phyloP scores from a whole-genome alignment of 345 rosid species.

The Isatis tinctoria region DNA sequence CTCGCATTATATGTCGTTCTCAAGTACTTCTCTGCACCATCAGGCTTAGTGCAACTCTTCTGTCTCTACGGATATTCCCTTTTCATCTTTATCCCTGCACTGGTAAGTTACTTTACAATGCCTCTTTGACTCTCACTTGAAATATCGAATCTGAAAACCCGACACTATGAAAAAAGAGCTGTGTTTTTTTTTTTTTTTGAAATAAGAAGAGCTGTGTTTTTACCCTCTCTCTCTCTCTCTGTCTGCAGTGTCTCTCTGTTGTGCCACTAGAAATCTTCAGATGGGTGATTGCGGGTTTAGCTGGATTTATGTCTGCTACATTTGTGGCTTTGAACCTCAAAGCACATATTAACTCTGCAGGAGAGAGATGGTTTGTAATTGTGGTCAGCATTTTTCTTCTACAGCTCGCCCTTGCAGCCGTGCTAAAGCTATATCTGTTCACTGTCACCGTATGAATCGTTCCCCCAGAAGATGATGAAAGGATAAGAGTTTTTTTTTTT shows the following conservation, averaged over 20 bases:
- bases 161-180: not conserved
- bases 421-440: slow-evolving; percentile 72
- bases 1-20: slow-evolving; percentile 68
- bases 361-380: slow-evolving; percentile 87
- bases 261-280: slow-evolving; percentile 87
- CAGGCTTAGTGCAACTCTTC: slow-evolving; percentile 80
- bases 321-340: slow-evolving; percentile 83
- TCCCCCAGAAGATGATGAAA: not conserved
- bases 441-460: slow-evolving; percentile 32
- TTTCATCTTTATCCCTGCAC: slow-evolving; percentile 79
- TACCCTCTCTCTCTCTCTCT: too few species aligned
- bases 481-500: not conserved
- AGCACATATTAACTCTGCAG: slow-evolving; percentile 79
- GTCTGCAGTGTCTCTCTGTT: slow-evolving; percentile 77
- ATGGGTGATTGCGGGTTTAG: slow-evolving; percentile 82
- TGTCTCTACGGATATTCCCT: slow-evolving; percentile 93
- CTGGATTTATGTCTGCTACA: slow-evolving; percentile 91
- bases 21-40: slow-evolving; percentile 96
- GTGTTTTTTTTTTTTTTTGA: too few species aligned
- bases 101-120: slow-evolving; percentile 39
- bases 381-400: slow-evolving; percentile 77
- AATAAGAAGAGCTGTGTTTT: too few species aligned
- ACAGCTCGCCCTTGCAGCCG: slow-evolving; percentile 78
- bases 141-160: not conserved
- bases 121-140: not conserved